These are phyloP conservation scores for Aspergillus sp. DNA, from an alignment of 2,329 filamentous ascomycete genomes.

Conservation along the genomic window DNA sequence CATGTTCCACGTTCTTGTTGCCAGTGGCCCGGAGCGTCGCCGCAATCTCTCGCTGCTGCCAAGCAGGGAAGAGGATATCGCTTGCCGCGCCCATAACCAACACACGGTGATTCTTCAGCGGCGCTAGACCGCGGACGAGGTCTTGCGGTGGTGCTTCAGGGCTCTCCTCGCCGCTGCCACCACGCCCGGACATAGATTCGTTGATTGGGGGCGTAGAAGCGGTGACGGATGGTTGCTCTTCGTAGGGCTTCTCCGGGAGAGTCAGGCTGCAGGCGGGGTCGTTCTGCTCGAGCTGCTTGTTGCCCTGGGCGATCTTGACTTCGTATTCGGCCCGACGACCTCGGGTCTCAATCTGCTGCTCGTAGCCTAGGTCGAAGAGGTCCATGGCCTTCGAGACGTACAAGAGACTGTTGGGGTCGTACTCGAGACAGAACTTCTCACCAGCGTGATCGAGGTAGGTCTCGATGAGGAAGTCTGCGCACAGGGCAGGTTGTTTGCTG, in stretches of 20 bases:
- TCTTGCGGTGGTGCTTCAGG: constrained; percentile 59
- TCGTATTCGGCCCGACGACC: constrained; percentile 55
- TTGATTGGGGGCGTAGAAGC: constrained; percentile 28
- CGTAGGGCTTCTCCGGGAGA: constrained; percentile 72
- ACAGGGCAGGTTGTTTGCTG: constrained; percentile 80
- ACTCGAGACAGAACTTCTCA: constrained; percentile 95
- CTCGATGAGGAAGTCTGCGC: constrained; percentile 94
- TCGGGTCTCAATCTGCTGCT: constrained; percentile 57
- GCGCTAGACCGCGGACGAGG: constrained; percentile 64
- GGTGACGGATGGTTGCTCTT: constrained; percentile 63
- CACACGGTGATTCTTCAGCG: constrained; percentile 67
- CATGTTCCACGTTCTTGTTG: constrained; percentile 73
- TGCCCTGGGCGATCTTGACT: constrained; percentile 47
- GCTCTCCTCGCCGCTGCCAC: constrained; percentile 10
- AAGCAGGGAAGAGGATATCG: constrained; percentile 93
- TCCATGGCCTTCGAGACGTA: constrained; percentile 99
- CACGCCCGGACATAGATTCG: constrained; percentile 15
- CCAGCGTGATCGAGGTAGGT: constrained; percentile 97
- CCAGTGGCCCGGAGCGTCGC: constrained; percentile 69
- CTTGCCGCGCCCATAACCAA: constrained; percentile 90
- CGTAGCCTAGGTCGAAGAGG: constrained; percentile 77
- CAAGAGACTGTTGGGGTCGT: constrained; percentile 88
- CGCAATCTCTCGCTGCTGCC: constrained; percentile 94
- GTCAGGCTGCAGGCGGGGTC: constrained; percentile 66
- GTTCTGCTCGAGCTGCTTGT: constrained; percentile 18